These are phyloP conservation scores for Tanacetum coccineum DNA, from an alignment of 129 eudicot species.

Conservation along the genomic window DNA sequence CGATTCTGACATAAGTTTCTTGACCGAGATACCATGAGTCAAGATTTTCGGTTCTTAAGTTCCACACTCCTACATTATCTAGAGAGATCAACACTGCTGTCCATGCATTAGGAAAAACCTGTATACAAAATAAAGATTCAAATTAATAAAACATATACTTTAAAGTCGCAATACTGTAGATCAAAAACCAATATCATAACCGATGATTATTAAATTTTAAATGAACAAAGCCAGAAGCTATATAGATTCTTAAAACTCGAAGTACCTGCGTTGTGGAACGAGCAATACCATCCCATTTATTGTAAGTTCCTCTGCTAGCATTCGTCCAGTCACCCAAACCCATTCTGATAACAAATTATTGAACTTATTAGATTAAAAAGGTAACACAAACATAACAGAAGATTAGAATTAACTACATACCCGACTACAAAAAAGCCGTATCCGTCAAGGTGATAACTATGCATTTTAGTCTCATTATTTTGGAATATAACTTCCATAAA, in stretches of 20 bases:
- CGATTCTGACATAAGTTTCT: slow-evolving; percentile 78
- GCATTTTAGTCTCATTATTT: slow-evolving; percentile 84
- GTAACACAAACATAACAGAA: background rate
- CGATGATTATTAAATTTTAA: too few relatives aligned
- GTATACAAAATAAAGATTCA: background rate
- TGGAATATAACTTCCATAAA: slow-evolving; percentile 80
- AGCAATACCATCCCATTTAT: slow-evolving; percentile 97
- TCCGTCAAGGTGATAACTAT: slow-evolving; percentile 79
- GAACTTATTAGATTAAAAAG: background rate
- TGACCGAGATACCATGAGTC: slow-evolving; percentile 96
- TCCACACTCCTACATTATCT: slow-evolving; percentile 91
- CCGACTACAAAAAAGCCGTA: slow-evolving; percentile 90
- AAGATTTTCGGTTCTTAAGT: slow-evolving; percentile 81
- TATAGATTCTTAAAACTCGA: background rate
- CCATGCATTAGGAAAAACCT: slow-evolving; percentile 97
- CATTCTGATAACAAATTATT: slow-evolving; percentile 49
- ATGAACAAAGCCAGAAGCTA: background rate
- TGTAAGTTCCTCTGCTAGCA: slow-evolving; percentile 86
- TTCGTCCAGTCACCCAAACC: slow-evolving; percentile 91
- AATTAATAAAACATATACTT: background rate
- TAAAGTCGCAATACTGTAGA: too few relatives aligned
- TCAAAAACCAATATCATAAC: too few relatives aligned
- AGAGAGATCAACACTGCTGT: slow-evolving; percentile 79
- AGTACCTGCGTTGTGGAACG: slow-evolving; percentile 81
- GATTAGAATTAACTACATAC: slow-evolving; percentile 30